Base-by-base conservation (phyloP, 768 basidiomycete species). In the Mycena belliarum region DNA sequence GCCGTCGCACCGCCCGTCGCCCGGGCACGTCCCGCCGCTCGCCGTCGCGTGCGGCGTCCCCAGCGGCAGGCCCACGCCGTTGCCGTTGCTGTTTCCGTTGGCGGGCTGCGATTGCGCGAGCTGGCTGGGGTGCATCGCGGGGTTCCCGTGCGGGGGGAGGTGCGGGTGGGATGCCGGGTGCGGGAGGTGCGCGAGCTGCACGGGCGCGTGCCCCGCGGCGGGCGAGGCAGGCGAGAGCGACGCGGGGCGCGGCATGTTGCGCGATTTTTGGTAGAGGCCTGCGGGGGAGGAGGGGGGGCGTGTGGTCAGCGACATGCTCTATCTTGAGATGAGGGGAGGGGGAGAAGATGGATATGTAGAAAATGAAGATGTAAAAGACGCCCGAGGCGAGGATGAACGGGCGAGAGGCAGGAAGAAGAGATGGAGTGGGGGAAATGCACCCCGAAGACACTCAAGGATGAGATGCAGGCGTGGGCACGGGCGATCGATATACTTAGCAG, bases 1-100 rank as follows among this genome's bases (percentile, higher is more conserved):
- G 63, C 97, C 97, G 75, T 99, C 93, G 75, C 97, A 99, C 65
- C 92, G 84, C 32, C 97, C 97, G 75, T 98, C 97, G 55, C 97
- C 97, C 4, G 97, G 97, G 73, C 97, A 99, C n/a, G 95, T 95
- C 60, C 90, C 89, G 29, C 75, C 73, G 46, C 65, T 53, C 73
- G 46, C 65, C 54, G 60, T 46, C 7, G 41, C 51, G 38, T 35
- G 7, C 21, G 20, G 20, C 21, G 20, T 12, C 21, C 20, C 14
- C 10, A 16, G 21, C 23, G 38, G 38, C 38, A n/a, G n/a, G 20
- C 10, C 15, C 4, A 10, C 21, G 20, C 10, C 14, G 40, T 21
- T 54, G 61, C 65, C 59, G 60, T 66, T 63, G 49, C 61, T 25
- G 49, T 23, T 23, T 52, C 52, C 64, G 35, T 35, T 35, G 35